Evolutionary conservation across 768 basidiomycete species (phyloP).

Genomic region (Calocybe indica): DNA sequence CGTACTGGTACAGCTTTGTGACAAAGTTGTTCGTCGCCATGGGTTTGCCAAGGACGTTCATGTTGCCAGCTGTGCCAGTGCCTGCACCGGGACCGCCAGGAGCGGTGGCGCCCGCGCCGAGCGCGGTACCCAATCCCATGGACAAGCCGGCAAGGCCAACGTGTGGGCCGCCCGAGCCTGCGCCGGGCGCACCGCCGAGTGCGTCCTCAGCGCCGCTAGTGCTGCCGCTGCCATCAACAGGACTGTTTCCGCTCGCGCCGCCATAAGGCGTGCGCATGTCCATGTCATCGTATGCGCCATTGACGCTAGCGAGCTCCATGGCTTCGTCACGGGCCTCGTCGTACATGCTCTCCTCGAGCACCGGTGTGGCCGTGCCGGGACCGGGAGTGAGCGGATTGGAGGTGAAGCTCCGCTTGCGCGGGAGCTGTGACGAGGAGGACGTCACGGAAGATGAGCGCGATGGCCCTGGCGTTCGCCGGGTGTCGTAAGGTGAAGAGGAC

Average conservation of each 20-base stretch:
- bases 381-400: constrained; percentile 23
- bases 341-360: constrained; percentile 36
- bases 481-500: constrained; percentile 20
- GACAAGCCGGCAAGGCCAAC: constrained; percentile 1
- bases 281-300: constrained; percentile 50
- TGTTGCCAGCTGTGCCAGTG: constrained; percentile 26
- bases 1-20: constrained; percentile 82
- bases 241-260: constrained; percentile 21
- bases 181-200: constrained; percentile 5
- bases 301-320: constrained; percentile 26
- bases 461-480: constrained; percentile 19
- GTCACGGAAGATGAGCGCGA: constrained; percentile 43
- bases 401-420: constrained; percentile 65
- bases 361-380: constrained; percentile 20
- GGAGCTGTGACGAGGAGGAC: constrained; percentile 51
- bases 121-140: constrained; percentile 22
- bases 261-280: constrained; percentile 38
- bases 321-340: constrained; percentile 31
- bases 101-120: constrained; percentile 16
- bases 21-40: constrained; percentile 79
- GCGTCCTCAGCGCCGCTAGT: constrained; percentile 38
- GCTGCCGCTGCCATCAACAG: constrained; percentile 45
- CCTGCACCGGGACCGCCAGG: constrained; percentile 17
- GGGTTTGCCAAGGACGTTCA: constrained; percentile 61
- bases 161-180: constrained; percentile 7